These are phyloP conservation scores for Crithidia mellificae DNA, from an alignment of 208 protist genomes.

Conservation along the genomic window DNA sequence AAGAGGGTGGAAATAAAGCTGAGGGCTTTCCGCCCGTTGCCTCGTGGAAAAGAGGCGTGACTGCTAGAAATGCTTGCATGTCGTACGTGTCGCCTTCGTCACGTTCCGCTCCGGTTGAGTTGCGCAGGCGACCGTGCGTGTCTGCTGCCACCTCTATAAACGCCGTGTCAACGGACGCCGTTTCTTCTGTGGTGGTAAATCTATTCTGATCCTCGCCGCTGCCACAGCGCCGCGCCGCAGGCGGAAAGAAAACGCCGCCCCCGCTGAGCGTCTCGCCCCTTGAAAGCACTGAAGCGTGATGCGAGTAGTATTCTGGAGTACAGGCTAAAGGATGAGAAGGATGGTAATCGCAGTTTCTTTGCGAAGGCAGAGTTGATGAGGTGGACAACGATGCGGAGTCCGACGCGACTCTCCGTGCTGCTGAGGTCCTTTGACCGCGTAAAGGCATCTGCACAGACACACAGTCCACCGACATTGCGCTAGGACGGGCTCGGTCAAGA, in stretches of 20 bases:
- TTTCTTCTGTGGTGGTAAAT: background rate
- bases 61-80: no score
- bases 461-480: conserved; percentile 25
- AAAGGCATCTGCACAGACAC: conserved; percentile 31
- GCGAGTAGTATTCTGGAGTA: no score
- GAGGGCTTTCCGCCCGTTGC: no score
- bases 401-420: no score
- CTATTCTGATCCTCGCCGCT: background rate
- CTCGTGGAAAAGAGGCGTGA: no score
- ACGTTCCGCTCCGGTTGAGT: background rate
- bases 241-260: background rate
- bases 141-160: conserved; percentile 14
- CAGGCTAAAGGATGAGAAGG: no score
- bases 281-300: no score
- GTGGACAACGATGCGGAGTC: background rate
- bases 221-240: background rate
- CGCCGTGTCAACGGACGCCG: background rate
- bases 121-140: background rate
- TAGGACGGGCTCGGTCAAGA: no score
- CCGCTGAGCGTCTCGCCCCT: no score
- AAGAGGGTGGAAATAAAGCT: no score
- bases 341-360: no score
- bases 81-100: background rate
- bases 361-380: background rate
- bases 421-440: background rate